Evolutionary conservation across 768 basidiomycete genomes (phyloP).

Genomic region (Boletus insuetus): DNA sequence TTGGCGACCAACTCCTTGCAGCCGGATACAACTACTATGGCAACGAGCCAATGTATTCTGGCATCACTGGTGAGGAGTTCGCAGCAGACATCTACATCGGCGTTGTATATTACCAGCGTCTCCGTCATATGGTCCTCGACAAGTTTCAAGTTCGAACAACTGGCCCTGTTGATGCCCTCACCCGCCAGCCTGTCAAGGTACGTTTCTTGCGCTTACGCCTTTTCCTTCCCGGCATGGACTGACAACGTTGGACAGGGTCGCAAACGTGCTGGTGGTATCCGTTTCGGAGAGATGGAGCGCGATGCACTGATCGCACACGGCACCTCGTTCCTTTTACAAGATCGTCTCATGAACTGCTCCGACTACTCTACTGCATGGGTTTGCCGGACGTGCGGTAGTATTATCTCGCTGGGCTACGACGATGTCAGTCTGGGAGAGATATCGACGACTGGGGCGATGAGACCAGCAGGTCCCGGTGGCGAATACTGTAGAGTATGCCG

Average conservation of each 20-base stretch:
- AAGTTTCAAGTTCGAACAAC: conserved; percentile 99
- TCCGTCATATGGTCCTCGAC: conserved; percentile 99
- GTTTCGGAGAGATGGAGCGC: conserved; percentile 99
- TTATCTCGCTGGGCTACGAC: conserved; percentile 95
- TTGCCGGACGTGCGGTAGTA: conserved; percentile 91
- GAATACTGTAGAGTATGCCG: conserved; percentile 97
- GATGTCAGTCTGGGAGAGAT: conserved; percentile 73
- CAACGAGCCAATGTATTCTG: conserved; percentile 99
- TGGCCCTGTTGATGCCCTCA: conserved; percentile 93
- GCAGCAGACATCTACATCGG: conserved; percentile 98
- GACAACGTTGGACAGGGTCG: conserved; percentile 61
- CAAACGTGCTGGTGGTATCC: conserved; percentile 97
- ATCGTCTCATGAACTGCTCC: conserved; percentile 99
- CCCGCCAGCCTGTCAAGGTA: conserved; percentile 96
- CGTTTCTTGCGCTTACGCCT: conserved; percentile 18
- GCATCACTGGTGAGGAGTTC: conserved; percentile 98
- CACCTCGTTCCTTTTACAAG: conserved; percentile 96
- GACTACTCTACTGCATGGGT: conserved; percentile 99
- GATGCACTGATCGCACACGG: conserved; percentile 99
- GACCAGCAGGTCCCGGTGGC: conserved; percentile 70
- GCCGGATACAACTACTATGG: conserved; percentile 99
- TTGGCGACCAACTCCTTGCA: conserved; percentile 89
- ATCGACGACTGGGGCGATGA: conserved; percentile 47
- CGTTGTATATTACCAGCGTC: conserved; percentile 96
- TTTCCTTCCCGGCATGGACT: background rate